These are phyloP conservation scores for Clavispora fructus DNA, from an alignment of 805 yeast species.

Conservation along the genomic window DNA sequence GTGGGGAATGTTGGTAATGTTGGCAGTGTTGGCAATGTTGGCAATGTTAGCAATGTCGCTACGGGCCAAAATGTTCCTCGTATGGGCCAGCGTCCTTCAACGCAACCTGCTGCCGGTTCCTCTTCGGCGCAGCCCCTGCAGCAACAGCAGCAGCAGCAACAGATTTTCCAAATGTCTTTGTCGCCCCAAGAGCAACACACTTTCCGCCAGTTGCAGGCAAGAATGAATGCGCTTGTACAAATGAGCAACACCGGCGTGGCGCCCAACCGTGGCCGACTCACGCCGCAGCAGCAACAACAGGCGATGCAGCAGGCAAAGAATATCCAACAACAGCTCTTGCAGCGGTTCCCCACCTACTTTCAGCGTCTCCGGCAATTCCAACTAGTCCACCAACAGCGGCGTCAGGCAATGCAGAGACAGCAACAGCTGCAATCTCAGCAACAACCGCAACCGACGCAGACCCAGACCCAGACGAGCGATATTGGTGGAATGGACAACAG, in stretches of 20 bases:
- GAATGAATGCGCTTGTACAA: constrained; percentile 35
- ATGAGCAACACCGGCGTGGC: constrained; percentile 41
- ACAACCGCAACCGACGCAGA: constrained; percentile 7
- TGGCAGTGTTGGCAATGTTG: background rate
- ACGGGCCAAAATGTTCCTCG: constrained; percentile 1
- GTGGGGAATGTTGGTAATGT: background rate
- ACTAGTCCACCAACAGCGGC: constrained; percentile 24
- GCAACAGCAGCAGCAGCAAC: constrained; percentile 39
- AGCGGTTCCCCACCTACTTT: constrained; percentile 33
- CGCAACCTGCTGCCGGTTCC: constrained; percentile 8
- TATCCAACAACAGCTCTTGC: constrained; percentile 32
- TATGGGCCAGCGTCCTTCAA: constrained; percentile 8
- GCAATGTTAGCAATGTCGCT: background rate
- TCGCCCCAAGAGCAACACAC: constrained; percentile 38
- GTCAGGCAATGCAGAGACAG: constrained; percentile 13
- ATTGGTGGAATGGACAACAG: constrained; percentile 1
- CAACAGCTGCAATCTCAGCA: constrained; percentile 13
- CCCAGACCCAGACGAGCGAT: constrained; percentile 5
- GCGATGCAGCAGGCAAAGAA: constrained; percentile 39
- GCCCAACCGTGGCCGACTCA: constrained; percentile 37
- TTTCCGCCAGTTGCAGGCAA: constrained; percentile 35
- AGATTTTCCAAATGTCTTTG: constrained; percentile 38
- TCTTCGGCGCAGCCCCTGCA: background rate
- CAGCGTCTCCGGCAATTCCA: constrained; percentile 35
- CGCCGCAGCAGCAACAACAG: constrained; percentile 41